Evolutionary conservation across 106 monocot species (phyloP).

Genomic region (Dioscorea zingiberensis): DNA sequence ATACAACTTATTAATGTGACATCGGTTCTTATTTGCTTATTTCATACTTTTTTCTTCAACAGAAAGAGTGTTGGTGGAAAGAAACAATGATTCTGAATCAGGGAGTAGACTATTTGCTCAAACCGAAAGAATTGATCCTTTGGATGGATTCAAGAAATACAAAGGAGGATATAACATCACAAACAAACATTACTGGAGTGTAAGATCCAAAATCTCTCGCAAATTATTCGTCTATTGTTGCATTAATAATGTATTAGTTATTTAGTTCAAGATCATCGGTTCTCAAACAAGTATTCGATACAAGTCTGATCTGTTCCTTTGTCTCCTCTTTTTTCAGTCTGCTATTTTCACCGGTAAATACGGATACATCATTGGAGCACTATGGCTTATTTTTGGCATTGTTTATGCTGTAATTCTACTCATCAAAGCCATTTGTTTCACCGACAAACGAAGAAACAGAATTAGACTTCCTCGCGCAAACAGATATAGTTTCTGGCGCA

Average conservation of each 20-base stretch:
- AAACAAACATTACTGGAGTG: constrained; percentile 97
- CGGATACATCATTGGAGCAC: constrained; percentile 56
- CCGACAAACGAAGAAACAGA: constrained; percentile 13
- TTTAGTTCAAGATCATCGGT: no score
- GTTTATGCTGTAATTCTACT: constrained; percentile 22
- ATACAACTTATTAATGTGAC: no score
- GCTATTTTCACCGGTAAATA: constrained; percentile 70
- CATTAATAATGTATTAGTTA: no score
- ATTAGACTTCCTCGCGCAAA: constrained; percentile 17
- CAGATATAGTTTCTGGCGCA: constrained; percentile 24
- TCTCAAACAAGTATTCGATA: no score
- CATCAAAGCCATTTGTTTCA: constrained; percentile 16
- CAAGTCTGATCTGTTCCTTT: no score
- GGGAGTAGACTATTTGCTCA: constrained; percentile 17
- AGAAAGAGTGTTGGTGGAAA: constrained; percentile 27
- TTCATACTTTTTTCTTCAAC: no score
- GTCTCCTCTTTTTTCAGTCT: constrained; percentile 43
- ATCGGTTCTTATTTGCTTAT: no score
- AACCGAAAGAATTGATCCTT: constrained; percentile 71
- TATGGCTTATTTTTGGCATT: constrained; percentile 61
- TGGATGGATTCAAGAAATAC: constrained; percentile 63
- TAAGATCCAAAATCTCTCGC: constrained; percentile 21
- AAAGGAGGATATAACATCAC: constrained; percentile 84
- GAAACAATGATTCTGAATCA: constrained; percentile 18
- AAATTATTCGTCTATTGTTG: no score